Base-by-base conservation (phyloP, 495 filamentous ascomycete genomes). In the Margaritispora aquatica region DNA sequence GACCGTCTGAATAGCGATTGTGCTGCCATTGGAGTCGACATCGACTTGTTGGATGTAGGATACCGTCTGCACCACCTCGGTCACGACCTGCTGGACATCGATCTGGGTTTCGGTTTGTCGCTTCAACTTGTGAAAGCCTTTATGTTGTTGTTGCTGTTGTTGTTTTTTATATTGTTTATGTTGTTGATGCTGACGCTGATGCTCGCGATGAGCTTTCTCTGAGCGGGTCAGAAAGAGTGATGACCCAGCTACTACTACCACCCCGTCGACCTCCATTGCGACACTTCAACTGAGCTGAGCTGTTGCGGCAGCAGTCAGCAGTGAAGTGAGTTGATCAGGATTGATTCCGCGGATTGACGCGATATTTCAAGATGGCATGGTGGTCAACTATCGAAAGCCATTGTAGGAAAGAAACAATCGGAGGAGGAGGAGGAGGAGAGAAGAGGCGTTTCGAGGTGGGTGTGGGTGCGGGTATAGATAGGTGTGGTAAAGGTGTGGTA, bases 1-100 rank as follows among this genome's bases (percentile, higher is more conserved):
- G 21, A 63, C 11, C 2, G 55, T 64, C 36, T 58, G 24, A 10
- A 74, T 58, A 26, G 68, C 63, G 50, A 77, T 60, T 52, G 70
- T 69, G 46, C 67, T 69, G 66, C 78, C 79, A 29, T 69, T 63
- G 26, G 54, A 26, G 38, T 66, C 66, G 51, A 69, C 69, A 69
- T 81, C 75, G 64, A 80, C 71, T 59, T 77, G 63, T 54, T 79
- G 73, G 26, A 80, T 66, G 64, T 80, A 73, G 47, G 77, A 78
- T 50, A 82, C 67, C 59, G 78, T 80, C 49, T 73, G 66, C 26
- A 76, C 69, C 53, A 79, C 70, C 51, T 73, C 71, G 50, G 75
- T 74, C 66, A 62, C 61, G 10, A 51, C 55, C 17, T 68, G 44
- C 20, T 51, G 26, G 27, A 47, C 22, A 10, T 24, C 23, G 26